phyloP scores from a whole-genome alignment of 1,284 basidiomycete genomes.

The Melampsora americana region DNA sequence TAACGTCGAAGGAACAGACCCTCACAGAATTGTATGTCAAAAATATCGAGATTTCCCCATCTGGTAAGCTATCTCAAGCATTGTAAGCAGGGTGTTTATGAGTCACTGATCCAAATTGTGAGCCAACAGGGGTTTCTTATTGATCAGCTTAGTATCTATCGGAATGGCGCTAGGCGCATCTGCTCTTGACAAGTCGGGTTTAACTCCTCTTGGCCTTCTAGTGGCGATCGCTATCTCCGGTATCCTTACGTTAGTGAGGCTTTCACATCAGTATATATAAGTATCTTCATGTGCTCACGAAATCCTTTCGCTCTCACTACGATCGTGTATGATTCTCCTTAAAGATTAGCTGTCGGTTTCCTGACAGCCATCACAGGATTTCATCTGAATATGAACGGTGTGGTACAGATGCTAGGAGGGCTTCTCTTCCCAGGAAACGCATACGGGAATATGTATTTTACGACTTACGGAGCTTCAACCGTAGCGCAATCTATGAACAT shows the following conservation, averaged over 20 bases:
- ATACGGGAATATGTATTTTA: constrained; percentile 44
- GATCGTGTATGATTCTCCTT: neutral
- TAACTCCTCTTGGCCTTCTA: neutral
- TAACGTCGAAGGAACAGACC: constrained; percentile 1
- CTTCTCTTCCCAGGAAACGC: constrained; percentile 37
- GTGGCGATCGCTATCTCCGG: constrained; percentile 8
- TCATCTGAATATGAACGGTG: constrained; percentile 26
- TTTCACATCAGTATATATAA: neutral
- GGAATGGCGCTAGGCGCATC: constrained; percentile 5
- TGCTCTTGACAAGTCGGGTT: constrained; percentile 12
- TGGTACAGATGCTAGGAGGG: constrained; percentile 43
- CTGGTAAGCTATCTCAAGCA: neutral
- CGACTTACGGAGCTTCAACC: constrained; percentile 32
- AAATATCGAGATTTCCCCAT: constrained; percentile 30
- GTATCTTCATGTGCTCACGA: too few species aligned
- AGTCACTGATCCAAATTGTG: neutral
- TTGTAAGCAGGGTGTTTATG: neutral
- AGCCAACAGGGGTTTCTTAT: constrained; percentile 6
- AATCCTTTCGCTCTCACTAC: neutral
- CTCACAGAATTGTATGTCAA: constrained; percentile 19
- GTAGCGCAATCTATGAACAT: constrained; percentile 40
- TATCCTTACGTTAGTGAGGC: constrained; percentile 11
- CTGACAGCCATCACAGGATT: constrained; percentile 35
- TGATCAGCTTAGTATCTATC: constrained; percentile 5
- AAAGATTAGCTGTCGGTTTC: constrained; percentile 37